Base-by-base conservation (phyloP, 2,329 filamentous ascomycete genomes). In the Colletotrichum brevisporum region DNA sequence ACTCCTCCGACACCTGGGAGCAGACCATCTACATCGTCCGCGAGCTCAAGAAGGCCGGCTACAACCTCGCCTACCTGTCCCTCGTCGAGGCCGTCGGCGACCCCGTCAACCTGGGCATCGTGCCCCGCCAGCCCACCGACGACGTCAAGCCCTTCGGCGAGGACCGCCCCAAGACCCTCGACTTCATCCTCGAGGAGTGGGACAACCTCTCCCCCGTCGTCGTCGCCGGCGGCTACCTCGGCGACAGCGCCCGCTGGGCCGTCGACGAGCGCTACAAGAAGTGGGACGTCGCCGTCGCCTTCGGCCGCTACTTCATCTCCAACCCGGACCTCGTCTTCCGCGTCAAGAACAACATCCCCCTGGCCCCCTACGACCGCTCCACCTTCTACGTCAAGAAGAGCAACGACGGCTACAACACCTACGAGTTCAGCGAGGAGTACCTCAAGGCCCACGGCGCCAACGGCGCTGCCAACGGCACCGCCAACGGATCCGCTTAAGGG, bases 261-360 rank as follows among this genome's bases (percentile, higher is more conserved):
- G 74, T 77, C 8, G 78, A 81, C 12, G 71, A 74, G 41, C 69
- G 75, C 21, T 74, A 74, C 54, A 59, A 62, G 9, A 75, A 73
- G 70, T 71, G 66, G 66, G 69, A 72, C 66, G 31, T 73, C 27
- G 48, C 71, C 21, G 62, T 83, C 67, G 80, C 72, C 1, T 79
- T 84, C 70, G 81, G 82, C 12, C 71, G 82, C 36, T 73, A 75
- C 15, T 84, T 77, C 64, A 82, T 78, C 12, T 72, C 81, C 18
- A 84, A 83, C 70, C 82, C 82, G 2, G 82, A 84, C 63, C 71
- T 84, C 58, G 76, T 81, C 1, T 84, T 79, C 73, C 76, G 80
- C n/a, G 58, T 83, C 2, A 76, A 78, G 76, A 67, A 82, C 45
- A 76, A 76, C 0, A 70, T 85, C 9, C 71, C 76, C 1, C 69